phyloP scores from a whole-genome alignment of 306 rosid genomes.

The Pyrus betulifolia region DNA sequence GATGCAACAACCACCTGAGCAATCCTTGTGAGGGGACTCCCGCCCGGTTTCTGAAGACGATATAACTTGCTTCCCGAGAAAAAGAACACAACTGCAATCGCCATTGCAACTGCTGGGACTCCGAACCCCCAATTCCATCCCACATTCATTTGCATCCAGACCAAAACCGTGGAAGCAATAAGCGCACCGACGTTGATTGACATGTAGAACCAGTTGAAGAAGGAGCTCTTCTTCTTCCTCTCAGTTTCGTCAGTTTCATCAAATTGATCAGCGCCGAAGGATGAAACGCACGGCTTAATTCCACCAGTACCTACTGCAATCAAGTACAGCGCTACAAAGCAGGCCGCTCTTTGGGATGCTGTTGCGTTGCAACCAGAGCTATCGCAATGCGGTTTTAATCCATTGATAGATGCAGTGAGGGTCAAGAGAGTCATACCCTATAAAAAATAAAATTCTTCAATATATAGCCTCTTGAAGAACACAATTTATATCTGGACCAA shows the following conservation, averaged over 20 bases:
- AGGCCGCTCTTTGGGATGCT: slow-evolving; percentile 30
- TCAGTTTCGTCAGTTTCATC: slow-evolving; percentile 56
- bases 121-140: slow-evolving; percentile 98
- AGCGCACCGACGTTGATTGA: slow-evolving; percentile 75
- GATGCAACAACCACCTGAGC: slow-evolving; percentile 67
- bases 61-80: slow-evolving; percentile 51
- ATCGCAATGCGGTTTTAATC: slow-evolving; percentile 50
- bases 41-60: slow-evolving; percentile 67
- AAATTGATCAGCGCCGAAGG: slow-evolving; percentile 84
- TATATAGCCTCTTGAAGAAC: background rate
- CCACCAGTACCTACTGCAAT: slow-evolving; percentile 87
- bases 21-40: slow-evolving; percentile 79
- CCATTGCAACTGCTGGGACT: slow-evolving; percentile 76
- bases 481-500: background rate
- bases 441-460: background rate
- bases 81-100: slow-evolving; percentile 50
- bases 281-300: slow-evolving; percentile 86
- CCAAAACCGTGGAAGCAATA: slow-evolving; percentile 65
- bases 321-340: slow-evolving; percentile 60
- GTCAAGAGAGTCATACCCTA: slow-evolving; percentile 60
- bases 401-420: slow-evolving; percentile 47
- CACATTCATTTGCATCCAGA: slow-evolving; percentile 73
- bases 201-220: slow-evolving; percentile 86
- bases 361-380: slow-evolving; percentile 43
- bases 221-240: slow-evolving; percentile 57